These are phyloP conservation scores for Cladobotryum mycophilum DNA, from an alignment of 2,329 filamentous ascomycete genomes.

Conservation along the genomic window DNA sequence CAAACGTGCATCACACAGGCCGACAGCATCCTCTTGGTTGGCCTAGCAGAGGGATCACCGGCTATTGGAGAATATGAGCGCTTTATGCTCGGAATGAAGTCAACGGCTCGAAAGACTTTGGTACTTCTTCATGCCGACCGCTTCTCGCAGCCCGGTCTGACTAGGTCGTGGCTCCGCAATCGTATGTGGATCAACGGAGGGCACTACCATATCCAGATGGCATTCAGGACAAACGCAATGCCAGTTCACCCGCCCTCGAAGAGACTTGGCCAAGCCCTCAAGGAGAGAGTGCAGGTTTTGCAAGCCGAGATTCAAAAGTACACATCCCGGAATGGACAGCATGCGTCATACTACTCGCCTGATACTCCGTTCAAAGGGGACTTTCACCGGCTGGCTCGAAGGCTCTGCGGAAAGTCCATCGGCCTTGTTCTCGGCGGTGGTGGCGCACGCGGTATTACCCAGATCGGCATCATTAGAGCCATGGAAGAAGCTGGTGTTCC, in stretches of 20 bases:
- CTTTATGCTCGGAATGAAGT: slow-evolving; percentile 94
- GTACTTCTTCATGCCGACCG: slow-evolving; percentile 85
- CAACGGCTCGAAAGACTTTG: slow-evolving; percentile 86
- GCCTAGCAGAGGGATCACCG: slow-evolving; percentile 81
- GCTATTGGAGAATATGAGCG: slow-evolving; percentile 94
- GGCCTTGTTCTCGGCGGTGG: slow-evolving; percentile 91
- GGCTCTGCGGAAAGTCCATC: slow-evolving; percentile 89
- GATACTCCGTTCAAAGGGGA: slow-evolving; percentile 94
- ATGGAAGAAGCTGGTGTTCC: slow-evolving; percentile 95
- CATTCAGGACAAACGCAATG: slow-evolving; percentile 69
- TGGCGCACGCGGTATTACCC: slow-evolving; percentile 83
- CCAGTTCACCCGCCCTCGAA: slow-evolving; percentile 70
- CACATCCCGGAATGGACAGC: slow-evolving; percentile 84
- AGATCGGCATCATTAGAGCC: slow-evolving; percentile 89
- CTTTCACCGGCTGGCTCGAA: slow-evolving; percentile 84
- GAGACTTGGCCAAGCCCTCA: slow-evolving; percentile 77
- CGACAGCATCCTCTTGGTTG: slow-evolving; percentile 90
- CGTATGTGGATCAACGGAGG: slow-evolving; percentile 97
- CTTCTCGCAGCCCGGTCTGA: slow-evolving; percentile 78
- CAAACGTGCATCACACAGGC: slow-evolving; percentile 96
- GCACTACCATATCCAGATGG: slow-evolving; percentile 97
- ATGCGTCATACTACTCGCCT: slow-evolving; percentile 81
- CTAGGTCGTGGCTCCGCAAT: slow-evolving; percentile 83
- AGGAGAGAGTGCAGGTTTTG: slow-evolving; percentile 86
- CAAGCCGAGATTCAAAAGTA: slow-evolving; percentile 99